Conservation (phyloP, 495 filamentous ascomycete genomes). For the Aspergillus panamensis region DNA sequence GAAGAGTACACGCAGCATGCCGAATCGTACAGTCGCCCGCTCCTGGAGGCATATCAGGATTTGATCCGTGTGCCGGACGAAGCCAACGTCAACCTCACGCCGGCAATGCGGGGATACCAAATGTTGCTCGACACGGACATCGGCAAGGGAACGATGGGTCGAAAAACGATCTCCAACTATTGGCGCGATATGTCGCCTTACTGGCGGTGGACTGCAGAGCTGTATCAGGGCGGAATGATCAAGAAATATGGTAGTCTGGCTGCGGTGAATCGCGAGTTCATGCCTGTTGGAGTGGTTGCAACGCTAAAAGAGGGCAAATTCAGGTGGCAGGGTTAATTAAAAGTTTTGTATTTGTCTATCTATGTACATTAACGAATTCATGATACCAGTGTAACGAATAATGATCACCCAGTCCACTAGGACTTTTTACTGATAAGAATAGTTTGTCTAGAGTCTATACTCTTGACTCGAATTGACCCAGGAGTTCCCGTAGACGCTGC, state of each 20-base stretch:
- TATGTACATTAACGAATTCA: conserved; percentile 4
- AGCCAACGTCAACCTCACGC: conserved; percentile 30
- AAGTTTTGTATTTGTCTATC: background rate
- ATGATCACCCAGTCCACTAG: background rate
- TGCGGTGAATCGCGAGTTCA: conserved; percentile 56
- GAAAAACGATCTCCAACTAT: conserved; percentile 23
- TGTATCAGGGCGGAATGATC: conserved; percentile 59
- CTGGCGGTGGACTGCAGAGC: conserved; percentile 58
- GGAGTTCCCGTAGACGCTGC: conserved; percentile 48
- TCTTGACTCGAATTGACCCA: conserved; percentile 33
- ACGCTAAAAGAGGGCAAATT: conserved; percentile 56
- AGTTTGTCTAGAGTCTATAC: conserved; percentile 14
- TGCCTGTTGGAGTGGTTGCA: conserved; percentile 65
- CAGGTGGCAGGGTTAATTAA: conserved; percentile 54
- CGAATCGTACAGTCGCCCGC: conserved; percentile 41
- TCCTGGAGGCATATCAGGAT: conserved; percentile 33
- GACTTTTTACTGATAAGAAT: background rate
- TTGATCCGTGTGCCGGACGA: conserved; percentile 40
- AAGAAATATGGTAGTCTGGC: conserved; percentile 57
- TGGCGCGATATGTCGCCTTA: conserved; percentile 53
- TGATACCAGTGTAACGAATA: background rate
- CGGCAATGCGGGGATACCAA: conserved; percentile 25
- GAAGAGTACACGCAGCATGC: conserved; percentile 51
- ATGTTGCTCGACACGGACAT: conserved; percentile 23
- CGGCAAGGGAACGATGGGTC: conserved; percentile 11